Conservation (phyloP, 192 early-diverging fungal species). For the Podila verticillata region DNA sequence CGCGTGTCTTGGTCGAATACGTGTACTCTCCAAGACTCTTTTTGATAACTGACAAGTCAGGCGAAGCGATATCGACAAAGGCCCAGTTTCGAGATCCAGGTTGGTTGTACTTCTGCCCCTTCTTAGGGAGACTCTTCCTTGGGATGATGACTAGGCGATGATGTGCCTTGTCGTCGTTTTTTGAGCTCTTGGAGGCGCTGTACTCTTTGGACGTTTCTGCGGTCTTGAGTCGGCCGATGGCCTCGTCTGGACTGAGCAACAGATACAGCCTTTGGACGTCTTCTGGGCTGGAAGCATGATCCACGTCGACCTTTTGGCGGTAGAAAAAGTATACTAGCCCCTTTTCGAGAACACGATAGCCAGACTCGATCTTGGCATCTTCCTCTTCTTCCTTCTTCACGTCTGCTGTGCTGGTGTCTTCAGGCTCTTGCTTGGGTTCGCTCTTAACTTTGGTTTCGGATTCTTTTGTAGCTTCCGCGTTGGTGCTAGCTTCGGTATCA, state of each 20-base stretch:
- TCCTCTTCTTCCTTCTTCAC: not conserved
- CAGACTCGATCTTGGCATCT: not conserved
- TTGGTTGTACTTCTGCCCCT: not conserved
- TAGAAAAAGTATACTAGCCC: slow-evolving; percentile 27
- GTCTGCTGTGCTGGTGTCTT: not conserved
- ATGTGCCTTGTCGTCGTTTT: not conserved
- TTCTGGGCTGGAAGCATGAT: not conserved
- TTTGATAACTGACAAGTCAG: slow-evolving; percentile 1
- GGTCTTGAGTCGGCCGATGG: slow-evolving; percentile 2
- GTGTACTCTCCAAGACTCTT: slow-evolving; percentile 8
- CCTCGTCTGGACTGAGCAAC: slow-evolving; percentile 26
- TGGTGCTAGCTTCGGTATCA: not conserved
- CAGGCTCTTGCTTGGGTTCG: not conserved
- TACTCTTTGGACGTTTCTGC: not conserved
- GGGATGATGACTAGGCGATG: slow-evolving; percentile 16
- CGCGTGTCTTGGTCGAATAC: slow-evolving; percentile 26
- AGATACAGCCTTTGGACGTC: slow-evolving; percentile 24
- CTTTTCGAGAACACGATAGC: slow-evolving; percentile 9
- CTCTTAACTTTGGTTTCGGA: not conserved
- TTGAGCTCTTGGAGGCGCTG: not conserved
- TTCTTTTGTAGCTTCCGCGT: not conserved
- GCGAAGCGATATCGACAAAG: slow-evolving; percentile 13
- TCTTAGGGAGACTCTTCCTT: slow-evolving; percentile 5
- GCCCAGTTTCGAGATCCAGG: slow-evolving; percentile 15
- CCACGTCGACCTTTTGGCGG: slow-evolving; percentile 11